These are phyloP conservation scores for Gossypioides kirkii DNA, from an alignment of 345 rosid genomes.

Conservation along the genomic window DNA sequence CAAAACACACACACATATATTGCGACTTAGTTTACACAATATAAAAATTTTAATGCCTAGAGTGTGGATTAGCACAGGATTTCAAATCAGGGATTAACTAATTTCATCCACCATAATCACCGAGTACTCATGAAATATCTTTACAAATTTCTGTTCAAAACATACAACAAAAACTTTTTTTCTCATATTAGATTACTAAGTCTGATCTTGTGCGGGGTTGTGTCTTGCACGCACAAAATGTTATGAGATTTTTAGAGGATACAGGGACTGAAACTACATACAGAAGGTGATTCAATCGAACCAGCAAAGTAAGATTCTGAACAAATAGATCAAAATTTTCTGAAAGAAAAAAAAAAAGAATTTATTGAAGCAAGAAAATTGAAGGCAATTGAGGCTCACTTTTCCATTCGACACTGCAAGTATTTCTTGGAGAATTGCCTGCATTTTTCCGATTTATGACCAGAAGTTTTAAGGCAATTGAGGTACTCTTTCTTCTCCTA, in stretches of 20 bases:
- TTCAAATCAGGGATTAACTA: neutral
- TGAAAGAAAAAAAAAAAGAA: neutral
- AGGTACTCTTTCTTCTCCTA: slow-evolving; percentile 95
- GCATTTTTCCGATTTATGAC: slow-evolving; percentile 76
- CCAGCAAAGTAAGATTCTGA: neutral
- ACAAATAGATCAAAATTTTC: neutral
- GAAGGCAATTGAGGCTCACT: slow-evolving; percentile 37
- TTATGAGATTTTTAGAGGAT: neutral
- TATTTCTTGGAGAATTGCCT: slow-evolving; percentile 69
- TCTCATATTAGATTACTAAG: neutral
- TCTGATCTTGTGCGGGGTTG: neutral
- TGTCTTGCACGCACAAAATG: neutral
- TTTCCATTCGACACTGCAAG: slow-evolving; percentile 88
- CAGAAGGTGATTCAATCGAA: neutral
- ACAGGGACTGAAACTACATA: neutral
- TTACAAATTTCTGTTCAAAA: neutral
- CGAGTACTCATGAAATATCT: neutral
- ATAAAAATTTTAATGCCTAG: neutral
- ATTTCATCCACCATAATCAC: neutral
- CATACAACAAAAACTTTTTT: neutral
- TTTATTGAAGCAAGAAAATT: neutral
- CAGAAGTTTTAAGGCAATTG: slow-evolving; percentile 68
- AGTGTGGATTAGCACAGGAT: neutral
- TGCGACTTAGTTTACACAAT: neutral
- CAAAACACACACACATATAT: neutral